Evolutionary conservation across 2,329 filamentous ascomycete genomes (phyloP).

Genomic region (Sclerotinia sclerotiorum): DNA sequence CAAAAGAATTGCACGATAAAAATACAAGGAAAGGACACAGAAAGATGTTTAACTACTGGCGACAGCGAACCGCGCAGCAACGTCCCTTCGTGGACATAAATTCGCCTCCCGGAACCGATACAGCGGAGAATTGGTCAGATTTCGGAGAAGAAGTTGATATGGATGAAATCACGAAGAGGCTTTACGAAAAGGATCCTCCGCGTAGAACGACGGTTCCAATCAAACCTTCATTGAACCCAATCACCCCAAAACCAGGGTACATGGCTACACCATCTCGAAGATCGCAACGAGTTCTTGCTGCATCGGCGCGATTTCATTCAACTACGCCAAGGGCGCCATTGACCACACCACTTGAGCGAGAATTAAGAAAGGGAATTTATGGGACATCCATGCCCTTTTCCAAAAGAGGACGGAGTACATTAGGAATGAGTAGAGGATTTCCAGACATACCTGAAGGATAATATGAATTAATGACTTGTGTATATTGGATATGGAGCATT

Average conservation of each 20-base stretch:
- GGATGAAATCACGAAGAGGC: conserved; percentile 31
- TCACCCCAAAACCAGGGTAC: conserved; percentile 32
- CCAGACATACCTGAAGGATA: conserved; percentile 33
- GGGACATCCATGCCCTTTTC: conserved; percentile 30
- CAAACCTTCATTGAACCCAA: conserved; percentile 5
- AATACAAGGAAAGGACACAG: conserved; percentile 39
- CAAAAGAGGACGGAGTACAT: conserved; percentile 31
- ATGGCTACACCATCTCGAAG: conserved; percentile 39
- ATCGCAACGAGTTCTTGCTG: conserved; percentile 44
- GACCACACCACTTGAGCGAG: conserved; percentile 46
- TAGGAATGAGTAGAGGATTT: conserved; percentile 34
- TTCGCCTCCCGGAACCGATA: conserved; percentile 27
- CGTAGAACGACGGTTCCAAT: background rate
- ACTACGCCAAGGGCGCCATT: conserved; percentile 48
- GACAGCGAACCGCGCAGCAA: conserved; percentile 33
- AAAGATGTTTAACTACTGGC: conserved; percentile 41
- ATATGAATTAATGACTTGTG: conserved; percentile 29
- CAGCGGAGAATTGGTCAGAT: conserved; percentile 37
- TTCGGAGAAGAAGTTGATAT: conserved; percentile 35
- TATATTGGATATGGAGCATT: conserved; percentile 21
- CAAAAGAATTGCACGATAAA: conserved; percentile 38
- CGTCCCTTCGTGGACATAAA: conserved; percentile 26
- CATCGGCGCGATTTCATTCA: conserved; percentile 44
- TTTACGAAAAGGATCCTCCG: conserved; percentile 27
- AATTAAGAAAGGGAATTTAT: conserved; percentile 39